Evolutionary conservation across 1,139 yeast genomes (phyloP), one percentile per base, ranked within the genome.

Genomic region (Zygosaccharomyces pseudobailii): DNA sequence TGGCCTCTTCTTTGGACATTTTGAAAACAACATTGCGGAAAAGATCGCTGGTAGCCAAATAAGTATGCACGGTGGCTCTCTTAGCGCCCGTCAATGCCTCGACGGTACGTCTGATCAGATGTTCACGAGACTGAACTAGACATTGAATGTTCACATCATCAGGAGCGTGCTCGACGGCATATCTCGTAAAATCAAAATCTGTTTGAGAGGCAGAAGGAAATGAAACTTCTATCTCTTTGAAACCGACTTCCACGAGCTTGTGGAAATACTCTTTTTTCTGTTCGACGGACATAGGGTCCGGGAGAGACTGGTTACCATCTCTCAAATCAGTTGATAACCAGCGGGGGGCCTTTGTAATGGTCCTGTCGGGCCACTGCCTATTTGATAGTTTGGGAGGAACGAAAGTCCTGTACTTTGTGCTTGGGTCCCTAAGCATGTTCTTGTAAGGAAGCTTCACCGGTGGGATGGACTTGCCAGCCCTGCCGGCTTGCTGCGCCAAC

Each of bases 201-300:
- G 87, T 82, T 66, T 90, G 97, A 4, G 96, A 87, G 3, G 97
- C 97, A 23, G 95, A 83, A 10, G 98, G 97, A 72, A 92, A 92
- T 0, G 96, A 82, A 17, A 92, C 97, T 70, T 92, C 98, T 55
- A 92, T 92, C 70, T 92, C 98, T 68, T 92, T 92, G 74, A 89
- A 92, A 0, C 97, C 97, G 42, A 89, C 73, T 35, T 87, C 92
- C n/a, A 90, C 73, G 50, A 92, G 75, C 67, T 89, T 87, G 56
- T 82, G 78, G 73, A 90, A 90, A 68, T 87, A 90, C 57, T 79
- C 85, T 67, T 87, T 87, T 72, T 92, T 92, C 68, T 92, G 96
- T 34, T 76, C 86, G 32, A 89, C 80, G 27, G 88, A 78, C 97
- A 92, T 92, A 45, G 97, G 97, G 69, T 92, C 97, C 7, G 97